Base-by-base conservation (phyloP, 306 rosid species). In the Ceratonia siliqua region DNA sequence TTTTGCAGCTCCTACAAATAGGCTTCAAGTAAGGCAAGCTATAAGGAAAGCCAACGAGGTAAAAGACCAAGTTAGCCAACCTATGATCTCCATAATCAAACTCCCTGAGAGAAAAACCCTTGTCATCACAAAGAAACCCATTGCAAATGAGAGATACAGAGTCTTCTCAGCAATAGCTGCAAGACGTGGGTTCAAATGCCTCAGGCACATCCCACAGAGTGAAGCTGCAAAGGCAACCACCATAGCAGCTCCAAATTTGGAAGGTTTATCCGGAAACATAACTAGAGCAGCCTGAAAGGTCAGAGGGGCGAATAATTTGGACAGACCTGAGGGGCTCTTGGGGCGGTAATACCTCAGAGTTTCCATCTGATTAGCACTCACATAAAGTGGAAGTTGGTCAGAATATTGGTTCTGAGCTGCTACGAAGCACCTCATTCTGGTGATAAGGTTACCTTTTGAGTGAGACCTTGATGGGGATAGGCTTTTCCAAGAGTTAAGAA, bases 171-270 rank as follows among this genome's bases (percentile, higher is more conserved):
- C 3, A 43, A 76, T 25, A 1, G 3, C 2, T 8, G 78, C 45
- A 6, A 70, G 14, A 10, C 21, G 0, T 5, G 57, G 81, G 42
- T 63, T 52, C 20, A 70, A 48, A 54, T 36, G 11, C 22, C 18
- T 76, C 8, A 39, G 21, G 33, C 64, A 70, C 57, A 64, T 18
- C 0, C 13, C 72, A 46, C 65, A 81, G 17, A 71, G 52, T 17
- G 75, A 70, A 36, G 59, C 65, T 55, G 57, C 71, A 72, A 77
- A 65, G 22, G 72, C 82, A 57, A 58, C 12, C 12, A 50, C 71
- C 71, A 77, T 65, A 12, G 46, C 62, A 5, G 61, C 68, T 22
- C 66, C 76, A 49, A 72, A 10, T 15, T 20, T 2, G 2, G 2
- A 2, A 22, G 39, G 39, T 2, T 57, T 68, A 11, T 42, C 3